Evolutionary conservation across 441 rosid species (phyloP), one percentile per base, ranked within the genome.

Genomic region (Geranium incanum): DNA sequence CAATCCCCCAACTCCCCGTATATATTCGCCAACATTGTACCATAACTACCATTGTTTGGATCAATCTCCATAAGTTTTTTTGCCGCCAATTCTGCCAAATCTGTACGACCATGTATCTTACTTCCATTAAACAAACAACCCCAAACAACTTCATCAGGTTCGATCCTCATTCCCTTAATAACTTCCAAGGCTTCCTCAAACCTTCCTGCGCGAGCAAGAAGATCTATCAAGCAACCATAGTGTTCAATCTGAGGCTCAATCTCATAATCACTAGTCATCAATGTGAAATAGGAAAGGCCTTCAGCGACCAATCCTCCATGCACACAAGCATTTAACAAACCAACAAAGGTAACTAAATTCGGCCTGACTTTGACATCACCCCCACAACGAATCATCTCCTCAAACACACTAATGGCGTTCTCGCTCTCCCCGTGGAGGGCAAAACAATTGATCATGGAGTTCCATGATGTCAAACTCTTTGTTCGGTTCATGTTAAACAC

Each of bases 1-100:
- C 96, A 92, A 59, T 87, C 81, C 70, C 92, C 96, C 41, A 84
- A 80, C 75, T 81, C 87, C 5, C 84, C 95, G 65, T 90, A 87
- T 71, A 86, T 74, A 81, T 90, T 88, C 1, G 95, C 97, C 81
- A 92, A 70, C 93, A 90, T 88, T 43, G 80, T 41, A 0, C 91
- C 83, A 71, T 92, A 89, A 60, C 92, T 87, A 67, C 89, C 95
- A 78, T 87, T 89, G 48, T 77, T 79, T 11, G 91, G 91, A 75
- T 87, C 87, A 3, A 89, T 73, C 75, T 86, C 88, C 66, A 90
- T 70, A 11, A 92, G 84, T 36, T 87, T 87, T 67, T 82, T 77
- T 0, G 86, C 83, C 36, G 93, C 90, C 23, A 81, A 80, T 76
- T 84, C 92, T 12, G 95, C 95, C 75, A 92, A 82, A 72, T 85